Conservation (phyloP, 83 land plant species). For the Picea abies region DNA sequence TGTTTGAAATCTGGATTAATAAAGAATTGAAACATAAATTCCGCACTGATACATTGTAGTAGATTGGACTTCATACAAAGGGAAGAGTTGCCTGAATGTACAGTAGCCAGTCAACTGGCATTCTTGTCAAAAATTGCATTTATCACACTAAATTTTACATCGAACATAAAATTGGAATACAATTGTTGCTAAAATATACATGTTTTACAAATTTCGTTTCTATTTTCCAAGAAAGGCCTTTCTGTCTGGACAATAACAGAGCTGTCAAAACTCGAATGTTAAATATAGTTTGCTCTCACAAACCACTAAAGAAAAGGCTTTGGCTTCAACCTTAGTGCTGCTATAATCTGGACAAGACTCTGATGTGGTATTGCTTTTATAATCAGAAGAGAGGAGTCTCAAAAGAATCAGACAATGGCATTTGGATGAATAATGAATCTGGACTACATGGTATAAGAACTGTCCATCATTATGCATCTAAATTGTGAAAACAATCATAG, state of each 20-base stretch:
- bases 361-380: not conserved
- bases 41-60: not conserved
- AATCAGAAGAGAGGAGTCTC: not conserved
- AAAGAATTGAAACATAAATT: not conserved
- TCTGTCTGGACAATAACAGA: not conserved
- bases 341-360: not conserved
- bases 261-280: not conserved
- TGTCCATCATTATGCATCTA: not conserved
- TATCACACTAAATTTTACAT: too few species aligned
- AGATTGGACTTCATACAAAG: not conserved
- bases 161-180: too few species aligned
- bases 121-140: not conserved
- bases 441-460: not conserved
- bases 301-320: not conserved
- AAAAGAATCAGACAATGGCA: slow-evolving; percentile 2
- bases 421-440: slow-evolving; percentile 10
- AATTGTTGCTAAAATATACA: too few species aligned
- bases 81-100: not conserved
- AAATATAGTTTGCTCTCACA: not conserved
- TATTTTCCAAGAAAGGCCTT: not conserved
- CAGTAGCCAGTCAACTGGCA: not conserved
- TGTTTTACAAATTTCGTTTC: not conserved
- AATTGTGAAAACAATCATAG: not conserved
- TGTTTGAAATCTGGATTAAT: too few species aligned
- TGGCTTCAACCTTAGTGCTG: not conserved